phyloP scores from a whole-genome alignment of 2,329 filamentous ascomycete genomes.

The Aspergillus sp. region DNA sequence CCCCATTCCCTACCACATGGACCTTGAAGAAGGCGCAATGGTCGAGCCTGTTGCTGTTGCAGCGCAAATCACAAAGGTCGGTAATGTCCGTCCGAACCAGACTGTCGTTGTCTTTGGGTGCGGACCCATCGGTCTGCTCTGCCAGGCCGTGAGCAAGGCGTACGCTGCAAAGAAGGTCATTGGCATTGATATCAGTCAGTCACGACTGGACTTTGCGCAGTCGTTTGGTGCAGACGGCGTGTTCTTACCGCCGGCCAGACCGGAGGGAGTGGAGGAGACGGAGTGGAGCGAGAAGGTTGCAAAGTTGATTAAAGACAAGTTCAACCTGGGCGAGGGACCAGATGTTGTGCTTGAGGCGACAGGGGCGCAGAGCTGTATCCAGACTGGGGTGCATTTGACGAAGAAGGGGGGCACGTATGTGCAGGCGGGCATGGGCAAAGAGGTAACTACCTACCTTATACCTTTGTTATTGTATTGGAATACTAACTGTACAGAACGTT shows the following conservation, averaged over 20 bases:
- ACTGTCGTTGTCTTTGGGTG: slow-evolving; percentile 52
- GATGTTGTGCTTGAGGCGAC: slow-evolving; percentile 40
- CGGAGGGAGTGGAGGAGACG: slow-evolving; percentile 30
- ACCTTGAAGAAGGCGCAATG: slow-evolving; percentile 53
- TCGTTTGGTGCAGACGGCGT: slow-evolving; percentile 48
- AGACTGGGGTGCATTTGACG: slow-evolving; percentile 40
- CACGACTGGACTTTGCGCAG: slow-evolving; percentile 44
- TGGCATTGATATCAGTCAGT: slow-evolving; percentile 47
- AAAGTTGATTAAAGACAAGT: slow-evolving; percentile 27
- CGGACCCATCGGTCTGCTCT: slow-evolving; percentile 52
- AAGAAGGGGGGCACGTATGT: slow-evolving; percentile 25
- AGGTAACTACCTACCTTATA: background rate
- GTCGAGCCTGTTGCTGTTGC: slow-evolving; percentile 56
- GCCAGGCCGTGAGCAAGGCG: slow-evolving; percentile 48
- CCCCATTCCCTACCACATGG: slow-evolving; percentile 46
- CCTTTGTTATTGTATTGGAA: too few species aligned
- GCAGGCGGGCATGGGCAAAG: slow-evolving; percentile 35
- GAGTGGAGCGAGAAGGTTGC: slow-evolving; percentile 42
- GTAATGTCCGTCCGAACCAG: slow-evolving; percentile 41
- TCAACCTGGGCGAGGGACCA: slow-evolving; percentile 43
- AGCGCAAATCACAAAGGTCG: slow-evolving; percentile 47
- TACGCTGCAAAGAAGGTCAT: slow-evolving; percentile 49
- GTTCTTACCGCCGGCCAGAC: slow-evolving; percentile 37
- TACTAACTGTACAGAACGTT: slow-evolving; percentile 24
- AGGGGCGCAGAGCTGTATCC: slow-evolving; percentile 42